Evolutionary conservation across 1,139 yeast species (phyloP), one percentile per base, ranked within the genome.

Genomic region (Debaryomyces psychrophilus): DNA sequence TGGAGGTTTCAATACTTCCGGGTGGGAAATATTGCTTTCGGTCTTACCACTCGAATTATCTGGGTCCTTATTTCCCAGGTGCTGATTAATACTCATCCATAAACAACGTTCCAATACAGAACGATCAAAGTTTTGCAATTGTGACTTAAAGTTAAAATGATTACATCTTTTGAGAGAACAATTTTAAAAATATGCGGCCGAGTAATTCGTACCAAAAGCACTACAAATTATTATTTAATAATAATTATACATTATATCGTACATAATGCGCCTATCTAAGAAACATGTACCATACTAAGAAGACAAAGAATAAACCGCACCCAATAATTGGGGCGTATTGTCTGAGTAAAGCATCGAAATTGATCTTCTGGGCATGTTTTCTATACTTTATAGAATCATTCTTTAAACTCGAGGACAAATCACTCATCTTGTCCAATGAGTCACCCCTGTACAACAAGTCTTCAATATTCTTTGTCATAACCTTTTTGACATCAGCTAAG

Each of bases 401-500:
- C 58, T 90, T 82, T 64, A 93, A 77, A 43, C 85, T 80, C 17
- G 87, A 82, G 28, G 96, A 88, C 62, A 93, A 76, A 62, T 93
- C 97, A 52, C 90, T 84, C 95, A 93, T 89, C 54, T 82, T 85
- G 66, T 93, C 98, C 56, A 93, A 78, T 11, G 93, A 86, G 61
- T 93, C 98, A 9, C 99, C 99, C 60, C 99, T 79, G 67, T 93
- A 92, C 40, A 93, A 76, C 58, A 93, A 73, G 65, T 93, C 99
- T 64, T 93, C 98, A 48, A 93, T 93, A 65, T 93, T 93, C 59
- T 92, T 92, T 48, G 96, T 90, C 96, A 93, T 89, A 49, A 93
- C 95, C 57, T 88, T 83, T 56, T 93, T 90, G 42, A 95, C 99
- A 58, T 95, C 99, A 44, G 88, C 90, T 56, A 93, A 75, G 59